Percentiles rank a stretch among this genome's conserved stretches.
Evolutionary conservation across 2,329 filamentous ascomycete genomes (phyloP).

Genomic region (Fusarium tupiense): DNA sequence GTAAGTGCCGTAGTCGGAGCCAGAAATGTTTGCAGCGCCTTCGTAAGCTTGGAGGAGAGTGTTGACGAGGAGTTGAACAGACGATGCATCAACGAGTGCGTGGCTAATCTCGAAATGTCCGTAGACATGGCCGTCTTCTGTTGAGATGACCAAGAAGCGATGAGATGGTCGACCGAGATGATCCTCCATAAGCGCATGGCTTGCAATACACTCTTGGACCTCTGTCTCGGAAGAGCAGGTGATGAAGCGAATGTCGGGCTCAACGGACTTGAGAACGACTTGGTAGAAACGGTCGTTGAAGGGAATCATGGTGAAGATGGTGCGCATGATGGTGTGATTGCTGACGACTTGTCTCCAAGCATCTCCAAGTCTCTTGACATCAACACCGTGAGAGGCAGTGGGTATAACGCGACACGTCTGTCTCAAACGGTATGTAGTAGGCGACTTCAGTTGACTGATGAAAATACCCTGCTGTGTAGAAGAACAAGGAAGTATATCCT

Average conservation of each 20-base stretch:
- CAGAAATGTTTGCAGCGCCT: rapidly evolving
- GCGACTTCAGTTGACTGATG: not conserved
- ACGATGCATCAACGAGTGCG: not conserved
- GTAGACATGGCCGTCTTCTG: not conserved
- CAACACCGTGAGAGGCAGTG: not conserved
- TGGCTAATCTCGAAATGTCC: not conserved
- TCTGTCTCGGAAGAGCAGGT: not conserved
- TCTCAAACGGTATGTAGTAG: not conserved
- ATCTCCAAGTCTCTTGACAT: not conserved
- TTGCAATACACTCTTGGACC: not conserved
- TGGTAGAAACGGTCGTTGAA: not conserved
- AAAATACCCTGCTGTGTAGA: not conserved
- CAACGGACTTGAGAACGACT: not conserved
- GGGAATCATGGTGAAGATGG: not conserved
- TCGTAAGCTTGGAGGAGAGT: not conserved
- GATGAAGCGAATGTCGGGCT: not conserved
- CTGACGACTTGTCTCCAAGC: not conserved
- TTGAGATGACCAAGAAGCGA: not conserved
- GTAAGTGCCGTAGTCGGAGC: not conserved
- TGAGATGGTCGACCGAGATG: not conserved
- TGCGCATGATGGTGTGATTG: not conserved
- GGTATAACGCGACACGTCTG: not conserved
- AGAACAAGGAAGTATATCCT: not conserved
- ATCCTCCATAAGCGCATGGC: not conserved
- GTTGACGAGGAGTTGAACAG: not conserved